Percentiles rank a stretch among this genome's conserved stretches.
These are phyloP conservation scores for Beauveria pseudobassiana DNA, from an alignment of 2,329 filamentous ascomycete species.

Conservation along the genomic window DNA sequence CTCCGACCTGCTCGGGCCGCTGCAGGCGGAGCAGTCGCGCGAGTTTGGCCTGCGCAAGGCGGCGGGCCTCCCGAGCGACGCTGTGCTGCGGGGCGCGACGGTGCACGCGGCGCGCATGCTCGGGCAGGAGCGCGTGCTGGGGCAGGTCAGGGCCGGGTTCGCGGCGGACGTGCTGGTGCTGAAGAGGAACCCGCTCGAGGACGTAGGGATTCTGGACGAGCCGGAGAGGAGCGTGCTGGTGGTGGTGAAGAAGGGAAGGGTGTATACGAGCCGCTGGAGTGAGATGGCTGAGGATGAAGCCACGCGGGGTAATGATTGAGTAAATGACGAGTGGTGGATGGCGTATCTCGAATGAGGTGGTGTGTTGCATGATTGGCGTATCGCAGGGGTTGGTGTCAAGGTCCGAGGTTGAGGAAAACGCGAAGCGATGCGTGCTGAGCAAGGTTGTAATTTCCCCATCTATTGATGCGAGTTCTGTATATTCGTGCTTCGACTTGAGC, in stretches of 20 bases:
- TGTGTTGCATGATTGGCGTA: background rate
- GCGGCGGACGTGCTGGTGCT: constrained; percentile 46
- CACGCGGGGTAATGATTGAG: background rate
- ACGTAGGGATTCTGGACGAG: constrained; percentile 42
- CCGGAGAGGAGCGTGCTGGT: constrained; percentile 39
- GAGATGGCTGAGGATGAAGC: constrained; percentile 14
- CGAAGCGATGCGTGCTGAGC: background rate
- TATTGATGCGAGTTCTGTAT: no score
- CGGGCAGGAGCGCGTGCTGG: constrained; percentile 36
- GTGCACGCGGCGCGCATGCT: constrained; percentile 45
- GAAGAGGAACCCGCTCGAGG: constrained; percentile 45
- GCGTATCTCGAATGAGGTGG: background rate
- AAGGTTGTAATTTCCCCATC: no score
- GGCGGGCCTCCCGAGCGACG: constrained; percentile 16
- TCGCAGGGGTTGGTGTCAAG: background rate
- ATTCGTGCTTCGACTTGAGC: no score
- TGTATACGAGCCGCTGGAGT: constrained; percentile 24
- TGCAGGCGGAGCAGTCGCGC: constrained; percentile 23
- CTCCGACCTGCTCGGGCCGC: constrained; percentile 29
- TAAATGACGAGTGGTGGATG: background rate
- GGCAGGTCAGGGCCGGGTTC: constrained; percentile 42
- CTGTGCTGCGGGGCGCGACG: constrained; percentile 24
- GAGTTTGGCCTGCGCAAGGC: constrained; percentile 24
- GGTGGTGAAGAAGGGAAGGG: constrained; percentile 47
- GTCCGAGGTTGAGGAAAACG: background rate